Evolutionary conservation across 371 early-diverging fungal genomes (phyloP), one percentile per base, ranked within the genome.

Genomic region (Gilbertella persicaria): DNA sequence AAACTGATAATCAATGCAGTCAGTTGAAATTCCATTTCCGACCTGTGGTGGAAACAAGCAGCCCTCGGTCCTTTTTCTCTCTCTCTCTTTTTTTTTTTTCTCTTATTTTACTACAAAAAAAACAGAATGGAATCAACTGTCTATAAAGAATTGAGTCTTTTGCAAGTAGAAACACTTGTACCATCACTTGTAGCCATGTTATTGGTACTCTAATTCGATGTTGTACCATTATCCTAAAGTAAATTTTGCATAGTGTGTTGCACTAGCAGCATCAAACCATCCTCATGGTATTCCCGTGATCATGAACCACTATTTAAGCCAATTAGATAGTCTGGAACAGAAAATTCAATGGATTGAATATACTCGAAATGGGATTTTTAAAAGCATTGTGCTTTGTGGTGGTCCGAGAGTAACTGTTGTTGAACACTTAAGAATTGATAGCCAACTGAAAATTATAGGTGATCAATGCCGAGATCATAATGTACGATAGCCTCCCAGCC

Each of bases 311-410:
- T 45, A 38, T 26, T 37, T 53, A 21, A 13, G 8, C n/a, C 37
- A 29, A n/a, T 4, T 29, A 5, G 38, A 37, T 7, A 14, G 9
- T 3, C 13, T 43, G 14, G 20, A 20, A 0, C 38, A 53, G 2
- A 35, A 45, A 37, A 21, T 53, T 2, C 35, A 45, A 20, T 53
- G 54, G 37, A 29, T 53, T 6, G 54, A 53, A n/a, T 53, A 53
- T 26, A 25, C 23, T 21, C 36, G 54, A 23, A 20, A 38, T 38
- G 45, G 38, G 8, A 45, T 53, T 4, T 14, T 53, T n/a, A 53
- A 53, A 28, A 53, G 54, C 20, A 7, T 13, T n/a, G 45, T 45
- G 7, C 28, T 53, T 19, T 45, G 45, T 26, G 54, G 54, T n/a
- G 5, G 4, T 9, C 38, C 54, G 20, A 45, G 38, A 25, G 45